phyloP scores from a whole-genome alignment of 108 stramenopile genomes.

The Nitzschia palea region DNA sequence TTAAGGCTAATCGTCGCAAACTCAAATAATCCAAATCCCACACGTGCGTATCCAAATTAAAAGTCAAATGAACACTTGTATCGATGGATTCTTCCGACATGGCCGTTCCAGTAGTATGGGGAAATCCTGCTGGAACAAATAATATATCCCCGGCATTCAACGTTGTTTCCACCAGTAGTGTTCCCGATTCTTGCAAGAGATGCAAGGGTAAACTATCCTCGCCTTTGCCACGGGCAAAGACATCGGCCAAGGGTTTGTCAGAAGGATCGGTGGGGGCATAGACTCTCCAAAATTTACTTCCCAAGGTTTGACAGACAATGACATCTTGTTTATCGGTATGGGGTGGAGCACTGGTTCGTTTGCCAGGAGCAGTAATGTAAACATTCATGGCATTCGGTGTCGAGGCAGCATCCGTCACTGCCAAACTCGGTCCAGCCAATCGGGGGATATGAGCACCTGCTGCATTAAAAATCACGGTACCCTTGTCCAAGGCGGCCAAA shows the following conservation, averaged over 20 bases:
- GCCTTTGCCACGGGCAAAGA: slow-evolving; percentile 90
- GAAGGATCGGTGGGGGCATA: slow-evolving; percentile 63
- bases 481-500: slow-evolving; percentile 60
- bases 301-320: slow-evolving; percentile 87
- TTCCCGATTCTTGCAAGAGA: slow-evolving; percentile 42
- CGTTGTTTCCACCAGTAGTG: slow-evolving; percentile 64
- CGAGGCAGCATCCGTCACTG: slow-evolving; percentile 72
- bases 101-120: slow-evolving; percentile 89
- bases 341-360: slow-evolving; percentile 84
- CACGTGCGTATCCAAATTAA: slow-evolving; percentile 90
- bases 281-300: slow-evolving; percentile 82
- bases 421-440: slow-evolving; percentile 78
- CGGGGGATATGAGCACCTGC: slow-evolving; percentile 80
- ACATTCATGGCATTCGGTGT: slow-evolving; percentile 84
- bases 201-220: slow-evolving; percentile 74
- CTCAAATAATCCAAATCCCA: slow-evolving; percentile 89
- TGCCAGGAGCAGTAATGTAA: slow-evolving; percentile 83
- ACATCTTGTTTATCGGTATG: slow-evolving; percentile 96
- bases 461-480: slow-evolving; percentile 86
- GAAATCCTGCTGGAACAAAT: slow-evolving; percentile 90
- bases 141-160: slow-evolving; percentile 78
- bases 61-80: slow-evolving; percentile 84
- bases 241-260: slow-evolving; percentile 73
- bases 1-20: slow-evolving; percentile 60
- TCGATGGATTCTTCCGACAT: slow-evolving; percentile 9